Base-by-base conservation (phyloP, 345 rosid species). In the Euphorbia pulcherrima region DNA sequence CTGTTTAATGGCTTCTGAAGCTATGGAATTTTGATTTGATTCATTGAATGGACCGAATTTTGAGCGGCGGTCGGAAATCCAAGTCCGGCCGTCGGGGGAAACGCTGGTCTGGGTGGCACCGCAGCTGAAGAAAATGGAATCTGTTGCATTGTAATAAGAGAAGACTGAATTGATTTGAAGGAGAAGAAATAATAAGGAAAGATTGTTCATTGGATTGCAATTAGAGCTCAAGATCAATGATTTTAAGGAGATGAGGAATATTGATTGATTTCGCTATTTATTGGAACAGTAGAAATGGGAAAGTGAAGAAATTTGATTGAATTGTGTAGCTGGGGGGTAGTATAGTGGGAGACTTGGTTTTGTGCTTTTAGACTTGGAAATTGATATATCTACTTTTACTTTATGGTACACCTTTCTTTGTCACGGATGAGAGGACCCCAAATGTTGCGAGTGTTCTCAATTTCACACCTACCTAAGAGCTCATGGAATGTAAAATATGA, bases 41-140 rank as follows among this genome's bases (percentile, higher is more conserved):
- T 46, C 16, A 11, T 64, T 66, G 18, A 39, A 10, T 3, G 57
- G 50, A 16, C 51, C 30, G 6, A 29, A 77, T 29, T 68, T 68
- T n/a, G 76, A 63, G 20, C 8, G 16, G 14, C 5, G 6, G 40
- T 74, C 78, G 1, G 60, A 44, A 5, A 0, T 39, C 78, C 78
- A 74, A 16, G 0, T 4, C 24, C 73, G 69, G 5, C 23, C 41
- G 26, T 57, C 64, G 12, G 4, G 26, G 9, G 60, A 26, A 5
- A 26, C 8, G 1, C 16, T 14, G 29, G 9, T 21, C 8, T n/a
- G 18, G 3, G 63, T 20, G 54, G 73, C 63, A 18, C 73, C 77
- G 4, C 69, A 68, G 28, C 50, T 48, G 18, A 57, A 6, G 11
- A 60, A 51, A 8, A 74, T 68, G 64, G 16, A 17, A 0, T 71